These are phyloP conservation scores for Rhexocercosporidium sp. DNA, from an alignment of 2,329 filamentous ascomycete genomes.

Conservation along the genomic window DNA sequence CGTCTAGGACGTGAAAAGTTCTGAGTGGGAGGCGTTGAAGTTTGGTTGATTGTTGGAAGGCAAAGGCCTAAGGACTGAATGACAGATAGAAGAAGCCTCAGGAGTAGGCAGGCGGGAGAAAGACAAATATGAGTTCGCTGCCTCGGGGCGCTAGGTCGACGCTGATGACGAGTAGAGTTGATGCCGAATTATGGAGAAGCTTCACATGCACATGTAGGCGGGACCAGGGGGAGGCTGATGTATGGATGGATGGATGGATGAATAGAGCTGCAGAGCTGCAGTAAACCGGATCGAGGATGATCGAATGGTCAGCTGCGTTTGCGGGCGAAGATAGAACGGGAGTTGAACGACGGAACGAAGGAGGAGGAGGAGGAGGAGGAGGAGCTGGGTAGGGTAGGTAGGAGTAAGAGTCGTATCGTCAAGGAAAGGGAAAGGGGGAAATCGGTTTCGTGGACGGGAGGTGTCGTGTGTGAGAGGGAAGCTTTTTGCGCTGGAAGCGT, in stretches of 20 bases:
- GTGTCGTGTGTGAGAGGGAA: neutral
- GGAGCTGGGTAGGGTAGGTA: no score
- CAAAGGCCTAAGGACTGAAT: conserved; percentile 28
- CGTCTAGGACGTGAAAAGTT: neutral
- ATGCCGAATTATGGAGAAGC: conserved; percentile 21
- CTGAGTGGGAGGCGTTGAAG: conserved; percentile 4
- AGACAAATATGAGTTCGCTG: conserved; percentile 27
- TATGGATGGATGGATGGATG: no score
- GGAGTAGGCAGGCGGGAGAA: conserved; percentile 18
- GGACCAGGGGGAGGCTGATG: neutral
- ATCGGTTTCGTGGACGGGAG: neutral
- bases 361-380: neutral
- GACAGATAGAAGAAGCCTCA: conserved; percentile 15
- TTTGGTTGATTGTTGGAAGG: conserved; percentile 16
- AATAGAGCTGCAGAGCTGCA: neutral
- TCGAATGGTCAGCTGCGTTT: conserved; percentile 4
- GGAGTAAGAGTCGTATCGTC: conserved; percentile 1
- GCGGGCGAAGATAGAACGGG: conserved; percentile 1
- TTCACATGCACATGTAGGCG: conserved; percentile 26
- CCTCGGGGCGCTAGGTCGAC: conserved; percentile 27
- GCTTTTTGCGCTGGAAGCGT: conserved; percentile 6
- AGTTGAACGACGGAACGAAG: conserved; percentile 6
- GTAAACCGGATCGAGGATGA: neutral
- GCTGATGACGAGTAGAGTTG: conserved; percentile 36
- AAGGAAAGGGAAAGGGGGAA: neutral